A percentile compares a stretch with the other conserved stretches of the same genome.
Conservation (phyloP, 306 rosid species). For the Malus sieversii region DNA sequence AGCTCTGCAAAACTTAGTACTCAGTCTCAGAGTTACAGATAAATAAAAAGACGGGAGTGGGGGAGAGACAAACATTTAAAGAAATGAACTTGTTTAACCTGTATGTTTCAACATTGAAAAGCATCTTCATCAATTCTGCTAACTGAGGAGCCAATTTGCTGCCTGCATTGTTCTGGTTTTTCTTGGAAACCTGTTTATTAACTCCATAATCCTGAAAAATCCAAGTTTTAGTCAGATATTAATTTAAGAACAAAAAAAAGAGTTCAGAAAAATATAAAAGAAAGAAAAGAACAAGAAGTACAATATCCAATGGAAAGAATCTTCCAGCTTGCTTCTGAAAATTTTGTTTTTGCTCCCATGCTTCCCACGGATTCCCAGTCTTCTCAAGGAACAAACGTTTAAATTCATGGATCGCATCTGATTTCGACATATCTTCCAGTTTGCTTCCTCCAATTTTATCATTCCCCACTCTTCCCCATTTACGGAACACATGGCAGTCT, state of each 20-base stretch:
- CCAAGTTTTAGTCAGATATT: conserved; percentile 11
- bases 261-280: conserved; percentile 3
- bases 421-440: conserved; percentile 62
- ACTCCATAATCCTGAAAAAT: conserved; percentile 84
- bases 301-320: conserved; percentile 94
- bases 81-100: conserved; percentile 37
- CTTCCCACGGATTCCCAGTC: conserved; percentile 98
- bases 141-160: conserved; percentile 69
- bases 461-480: conserved; percentile 98
- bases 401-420: conserved; percentile 71
- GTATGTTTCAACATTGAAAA: conserved; percentile 93
- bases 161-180: conserved; percentile 26
- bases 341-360: conserved; percentile 76
- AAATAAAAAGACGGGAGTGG: background rate
- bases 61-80: background rate
- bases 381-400: conserved; percentile 83
- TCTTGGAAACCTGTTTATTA: conserved; percentile 55
- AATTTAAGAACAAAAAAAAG: background rate
- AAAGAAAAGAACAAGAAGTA: conserved; percentile 25
- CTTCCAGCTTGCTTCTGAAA: conserved; percentile 91
- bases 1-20: conserved; percentile 56
- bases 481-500: conserved; percentile 76
- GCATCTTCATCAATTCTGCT: conserved; percentile 82
- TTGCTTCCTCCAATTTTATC: conserved; percentile 82
- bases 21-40: conserved; percentile 27